These are phyloP conservation scores for Scedosporium aurantiacum DNA, from an alignment of 2,329 filamentous ascomycete genomes.

Conservation along the genomic window DNA sequence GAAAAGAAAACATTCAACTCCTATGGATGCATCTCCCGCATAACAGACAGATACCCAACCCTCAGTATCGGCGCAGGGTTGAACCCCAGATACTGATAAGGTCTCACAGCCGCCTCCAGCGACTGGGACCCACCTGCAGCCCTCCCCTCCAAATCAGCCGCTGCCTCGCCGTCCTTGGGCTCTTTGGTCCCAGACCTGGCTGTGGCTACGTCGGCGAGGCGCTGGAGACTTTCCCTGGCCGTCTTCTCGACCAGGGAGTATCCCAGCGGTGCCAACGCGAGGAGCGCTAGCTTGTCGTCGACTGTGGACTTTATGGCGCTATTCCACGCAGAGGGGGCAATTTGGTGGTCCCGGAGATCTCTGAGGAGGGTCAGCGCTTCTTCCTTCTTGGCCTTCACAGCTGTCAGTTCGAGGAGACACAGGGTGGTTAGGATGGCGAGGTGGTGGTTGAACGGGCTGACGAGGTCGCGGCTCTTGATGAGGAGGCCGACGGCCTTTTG, in stretches of 20 bases:
- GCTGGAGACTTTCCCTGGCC: slow-evolving; percentile 46
- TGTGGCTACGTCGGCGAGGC: slow-evolving; percentile 46
- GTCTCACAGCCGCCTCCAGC: slow-evolving; percentile 12
- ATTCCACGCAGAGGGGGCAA: slow-evolving; percentile 43
- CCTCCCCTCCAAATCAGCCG: slow-evolving; percentile 15
- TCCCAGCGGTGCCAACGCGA: slow-evolving; percentile 22
- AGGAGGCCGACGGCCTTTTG: slow-evolving; percentile 49
- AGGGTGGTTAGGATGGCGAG: slow-evolving; percentile 49
- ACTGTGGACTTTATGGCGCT: slow-evolving; percentile 41
- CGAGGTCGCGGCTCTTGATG: slow-evolving; percentile 38
- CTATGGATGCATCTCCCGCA: slow-evolving; percentile 9
- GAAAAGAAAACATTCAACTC: not conserved
- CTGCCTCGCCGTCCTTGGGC: slow-evolving; percentile 14
- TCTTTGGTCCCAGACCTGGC: slow-evolving; percentile 16
- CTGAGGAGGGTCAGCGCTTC: slow-evolving; percentile 45
- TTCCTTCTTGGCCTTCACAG: slow-evolving; percentile 41
- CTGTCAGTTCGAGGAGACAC: slow-evolving; percentile 48
- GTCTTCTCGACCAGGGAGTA: slow-evolving; percentile 26
- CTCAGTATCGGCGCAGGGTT: slow-evolving; percentile 26
- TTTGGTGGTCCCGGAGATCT: slow-evolving; percentile 43
- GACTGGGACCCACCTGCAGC: slow-evolving; percentile 7
- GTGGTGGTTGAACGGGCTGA: slow-evolving; percentile 57
- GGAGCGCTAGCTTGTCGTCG: slow-evolving; percentile 23
- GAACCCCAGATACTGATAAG: slow-evolving; percentile 32
- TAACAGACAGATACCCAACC: slow-evolving; percentile 24